Conservation (phyloP, 148 eudicot genomes). For the Fagopyrum tataricum region DNA sequence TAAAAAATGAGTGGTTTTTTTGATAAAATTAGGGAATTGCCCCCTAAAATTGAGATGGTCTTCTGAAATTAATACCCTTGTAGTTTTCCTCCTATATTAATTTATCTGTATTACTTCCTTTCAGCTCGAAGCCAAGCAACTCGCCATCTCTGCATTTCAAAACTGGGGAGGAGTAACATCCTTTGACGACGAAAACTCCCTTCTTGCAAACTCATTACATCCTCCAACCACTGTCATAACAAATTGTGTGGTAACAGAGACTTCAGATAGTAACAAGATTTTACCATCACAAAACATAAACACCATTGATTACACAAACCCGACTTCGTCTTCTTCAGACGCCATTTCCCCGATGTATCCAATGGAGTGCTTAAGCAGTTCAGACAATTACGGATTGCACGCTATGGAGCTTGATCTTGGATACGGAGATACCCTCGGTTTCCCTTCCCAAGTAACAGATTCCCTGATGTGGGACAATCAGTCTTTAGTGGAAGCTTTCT, state of each 20-base stretch:
- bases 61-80: not conserved
- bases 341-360: slow-evolving; percentile 55
- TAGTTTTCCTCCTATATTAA: not conserved
- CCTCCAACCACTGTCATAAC: slow-evolving; percentile 25
- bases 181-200: slow-evolving; percentile 56
- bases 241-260: slow-evolving; percentile 25
- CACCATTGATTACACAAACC: slow-evolving; percentile 28
- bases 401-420: slow-evolving; percentile 20
- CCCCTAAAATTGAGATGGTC: not conserved
- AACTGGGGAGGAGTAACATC: slow-evolving; percentile 57
- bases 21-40: too few species aligned
- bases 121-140: slow-evolving; percentile 54
- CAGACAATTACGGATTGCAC: slow-evolving; percentile 49
- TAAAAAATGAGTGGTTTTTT: too few species aligned
- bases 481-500: slow-evolving; percentile 35
- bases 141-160: slow-evolving; percentile 56
- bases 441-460: slow-evolving; percentile 27
- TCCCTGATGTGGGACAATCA: slow-evolving; percentile 39
- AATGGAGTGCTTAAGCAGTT: slow-evolving; percentile 38
- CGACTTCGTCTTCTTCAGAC: slow-evolving; percentile 42
- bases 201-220: slow-evolving; percentile 30
- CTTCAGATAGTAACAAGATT: slow-evolving; percentile 31
- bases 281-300: slow-evolving; percentile 26
- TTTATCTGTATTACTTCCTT: slow-evolving; percentile 1
- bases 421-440: slow-evolving; percentile 23